Base-by-base conservation (phyloP, 2,329 filamentous ascomycete genomes). In the Fusarium concolor region DNA sequence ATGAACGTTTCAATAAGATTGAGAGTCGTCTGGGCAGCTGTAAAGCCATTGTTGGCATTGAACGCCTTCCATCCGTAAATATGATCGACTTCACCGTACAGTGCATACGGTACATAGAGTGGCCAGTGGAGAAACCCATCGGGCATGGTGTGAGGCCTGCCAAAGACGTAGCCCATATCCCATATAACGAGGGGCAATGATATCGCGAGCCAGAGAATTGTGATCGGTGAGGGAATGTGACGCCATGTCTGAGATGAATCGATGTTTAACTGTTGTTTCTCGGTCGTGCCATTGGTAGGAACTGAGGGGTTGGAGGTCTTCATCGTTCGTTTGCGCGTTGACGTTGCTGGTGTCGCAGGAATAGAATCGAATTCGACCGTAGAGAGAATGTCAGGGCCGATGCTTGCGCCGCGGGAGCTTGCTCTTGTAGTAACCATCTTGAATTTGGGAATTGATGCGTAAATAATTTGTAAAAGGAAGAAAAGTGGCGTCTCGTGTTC, bases 121-220 rank as follows among this genome's bases (percentile, higher is more conserved):
- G 92, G 91, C 81, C 80, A 83, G 81, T 96, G 92, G 52, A 91
- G 82, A 45, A 79, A 80, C 17, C 93, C 93, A 70, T 92, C 92
- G 0, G 90, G 88, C 92, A 97, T 96, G 58, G 89, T 92, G 78
- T 90, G 87, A 29, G 94, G 94, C 20, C 94, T 92, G 54, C 92
- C 82, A 45, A 97, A 83, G 38, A 97, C 88, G 81, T 97, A 97
- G 59, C 83, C 82, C 29, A 87, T 87, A 80, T 97, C 94, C 94
- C 94, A 97, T 50, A 87, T 75, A 47, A 97, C 92, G 62, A 96
- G 85, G 2, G 92, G 92, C 17, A 96, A 80, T 20, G 92, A 94
- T 64, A 95, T 67, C 60, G 85, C 79, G 26, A 97, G 84, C 93
- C 93, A 97, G 67, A 89, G 70, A 42, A 93, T 84, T 22, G 82